Base-by-base conservation (phyloP, 441 rosid species). In the Erysimum cheiri region DNA sequence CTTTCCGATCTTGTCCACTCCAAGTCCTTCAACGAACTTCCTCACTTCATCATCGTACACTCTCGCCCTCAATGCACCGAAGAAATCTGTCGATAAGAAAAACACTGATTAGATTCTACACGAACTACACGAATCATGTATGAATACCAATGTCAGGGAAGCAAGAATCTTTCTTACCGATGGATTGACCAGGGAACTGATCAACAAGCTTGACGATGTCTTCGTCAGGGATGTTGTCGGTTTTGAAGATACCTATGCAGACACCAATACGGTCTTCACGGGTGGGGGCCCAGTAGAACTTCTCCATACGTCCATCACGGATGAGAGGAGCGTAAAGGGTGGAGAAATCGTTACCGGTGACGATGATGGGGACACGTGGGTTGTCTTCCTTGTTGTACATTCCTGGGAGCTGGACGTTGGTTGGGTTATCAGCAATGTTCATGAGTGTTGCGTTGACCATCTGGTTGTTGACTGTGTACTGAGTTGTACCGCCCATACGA, bases 381-480 rank as follows among this genome's bases (percentile, higher is more conserved):
- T 89, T 91, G 19, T 89, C 97, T 78, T 89, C 88, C 79, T 91
- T 94, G 97, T 94, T 91, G 91, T 91, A 91, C 97, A 87, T 88
- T 6, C 98, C 97, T 1, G 99, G 99, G 48, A 94, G 99, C 81
- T 94, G 99, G 49, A 91, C 97, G 53, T 53, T 81, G 41, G 97
- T 94, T 0, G 96, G 99, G 84, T 86, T 90, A 73, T 94, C 97
- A 15, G 99, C 99, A 48, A 91, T 94, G 91, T 91, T 94, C 99
- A 94, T 91, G 80, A 94, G 96, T 10, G 99, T 94, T 36, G 97
- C 99, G 43, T 94, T 94, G 6, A 94, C 99, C 98, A 94, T 91
- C 78, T 94, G 97, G 84, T 94, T 94, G 89, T 95, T 95, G 9
- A 95, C 99, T 0, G 99, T 95, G 89, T 95, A 95, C 50, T 95